Evolutionary conservation across 345 rosid genomes (phyloP).

Genomic region (Salix caprea): DNA sequence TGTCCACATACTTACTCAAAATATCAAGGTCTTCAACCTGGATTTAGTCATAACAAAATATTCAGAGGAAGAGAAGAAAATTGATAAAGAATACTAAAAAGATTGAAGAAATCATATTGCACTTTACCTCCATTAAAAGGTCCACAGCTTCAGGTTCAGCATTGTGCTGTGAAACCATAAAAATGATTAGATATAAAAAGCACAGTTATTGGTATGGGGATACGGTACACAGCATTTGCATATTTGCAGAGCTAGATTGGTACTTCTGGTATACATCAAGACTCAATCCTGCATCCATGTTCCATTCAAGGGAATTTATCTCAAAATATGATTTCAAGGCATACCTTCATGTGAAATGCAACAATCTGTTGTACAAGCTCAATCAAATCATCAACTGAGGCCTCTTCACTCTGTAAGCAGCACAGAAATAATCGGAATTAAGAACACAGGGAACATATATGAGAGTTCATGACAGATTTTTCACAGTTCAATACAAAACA

Average conservation of each 20-base stretch:
- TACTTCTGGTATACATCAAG: background rate
- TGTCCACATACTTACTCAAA: constrained; percentile 71
- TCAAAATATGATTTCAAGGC: background rate
- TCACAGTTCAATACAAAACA: background rate
- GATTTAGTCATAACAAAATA: background rate
- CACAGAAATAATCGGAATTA: constrained; percentile 9
- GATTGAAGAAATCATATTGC: background rate
- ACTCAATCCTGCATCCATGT: background rate
- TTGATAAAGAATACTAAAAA: background rate
- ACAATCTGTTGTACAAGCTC: constrained; percentile 80
- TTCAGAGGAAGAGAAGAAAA: background rate
- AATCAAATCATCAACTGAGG: constrained; percentile 61
- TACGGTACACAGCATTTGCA: background rate
- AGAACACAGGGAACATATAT: background rate
- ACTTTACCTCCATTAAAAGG: constrained; percentile 77
- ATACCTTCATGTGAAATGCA: constrained; percentile 94
- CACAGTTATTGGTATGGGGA: background rate
- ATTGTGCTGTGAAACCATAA: constrained; percentile 60
- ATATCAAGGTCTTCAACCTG: constrained; percentile 96
- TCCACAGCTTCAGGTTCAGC: constrained; percentile 99
- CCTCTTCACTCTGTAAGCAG: constrained; percentile 57
- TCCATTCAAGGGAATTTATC: background rate
- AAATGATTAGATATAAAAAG: constrained; percentile 6
- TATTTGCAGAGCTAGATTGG: background rate
- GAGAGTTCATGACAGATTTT: background rate